Evolutionary conservation across 306 rosid genomes (phyloP), one percentile per base, ranked within the genome.

Genomic region (Cicer bijugum): DNA sequence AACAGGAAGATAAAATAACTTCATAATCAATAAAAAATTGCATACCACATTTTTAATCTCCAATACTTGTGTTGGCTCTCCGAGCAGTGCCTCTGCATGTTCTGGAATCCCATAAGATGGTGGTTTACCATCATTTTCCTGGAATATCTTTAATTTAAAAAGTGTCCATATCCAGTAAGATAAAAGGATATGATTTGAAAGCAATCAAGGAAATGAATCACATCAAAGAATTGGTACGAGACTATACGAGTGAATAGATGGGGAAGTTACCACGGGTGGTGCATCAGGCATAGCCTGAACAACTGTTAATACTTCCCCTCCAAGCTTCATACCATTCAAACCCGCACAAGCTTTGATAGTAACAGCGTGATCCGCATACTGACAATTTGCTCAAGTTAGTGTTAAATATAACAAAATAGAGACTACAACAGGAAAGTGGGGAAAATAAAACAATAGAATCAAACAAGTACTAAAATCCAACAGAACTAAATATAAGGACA

Each of bases 261-360:
- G 28, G 9, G 46, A 74, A 23, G 48, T 57, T 91, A 91, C 99
- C 95, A 10, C 35, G 67, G 86, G 72, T 37, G 74, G 50, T 59
- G 76, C 83, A 76, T 85, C 59, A 66, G 79, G 89, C 78, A 63
- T 75, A 40, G 93, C 93, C 67, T 78, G 97, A 79, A 90, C 88
- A 57, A 78, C 99, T 73, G 94, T 94, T 37, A 91, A 78, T 39
- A 88, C 84, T 85, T 80, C 71, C 55, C 97, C 97, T 37, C 90
- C 97, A 76, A 94, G 76, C 79, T 88, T 90, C 85, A 91, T 81
- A 74, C 99, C 96, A 78, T 88, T 91, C 77, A 91, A 89, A 66
- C 96, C 97, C 7, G 90, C 89, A 85, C 99, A 89, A 33, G 97
- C 98, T 89, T 89, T 91, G 67, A 19, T 71, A 68, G 97, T 86